phyloP scores from a whole-genome alignment of 129 eudicot genomes.

The Flaveria linearis region DNA sequence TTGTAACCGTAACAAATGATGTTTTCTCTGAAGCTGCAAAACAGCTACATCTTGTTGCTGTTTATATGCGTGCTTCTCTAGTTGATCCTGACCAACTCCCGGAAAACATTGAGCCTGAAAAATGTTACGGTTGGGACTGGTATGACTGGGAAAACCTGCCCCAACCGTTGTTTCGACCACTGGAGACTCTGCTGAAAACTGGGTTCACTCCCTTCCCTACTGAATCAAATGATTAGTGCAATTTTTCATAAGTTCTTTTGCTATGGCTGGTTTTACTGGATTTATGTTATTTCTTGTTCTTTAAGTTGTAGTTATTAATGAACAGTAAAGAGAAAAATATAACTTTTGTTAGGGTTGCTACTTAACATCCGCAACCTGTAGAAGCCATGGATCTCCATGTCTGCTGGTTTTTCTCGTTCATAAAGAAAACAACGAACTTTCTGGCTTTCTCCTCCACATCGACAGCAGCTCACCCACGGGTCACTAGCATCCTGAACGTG shows the following conservation, averaged over 20 bases:
- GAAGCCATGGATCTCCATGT: too few species aligned
- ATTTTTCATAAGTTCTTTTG: background rate
- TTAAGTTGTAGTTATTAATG: too few species aligned
- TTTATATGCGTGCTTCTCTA: conserved; percentile 62
- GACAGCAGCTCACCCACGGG: too few species aligned
- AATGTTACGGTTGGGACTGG: conserved; percentile 96
- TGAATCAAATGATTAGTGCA: conserved; percentile 23
- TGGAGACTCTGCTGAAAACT: conserved; percentile 48
- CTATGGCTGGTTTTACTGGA: conserved; percentile 17
- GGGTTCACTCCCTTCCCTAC: conserved; percentile 60
- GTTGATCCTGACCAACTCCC: conserved; percentile 55
- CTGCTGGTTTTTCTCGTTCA: too few species aligned
- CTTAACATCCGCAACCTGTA: too few species aligned
- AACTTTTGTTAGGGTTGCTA: too few species aligned
- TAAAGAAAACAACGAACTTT: too few species aligned
- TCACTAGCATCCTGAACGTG: too few species aligned
- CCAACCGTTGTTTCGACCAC: conserved; percentile 59
- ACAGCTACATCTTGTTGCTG: conserved; percentile 51
- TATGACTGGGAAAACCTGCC: conserved; percentile 74
- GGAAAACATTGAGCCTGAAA: conserved; percentile 74
- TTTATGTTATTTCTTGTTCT: background rate
- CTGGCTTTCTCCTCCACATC: too few species aligned
- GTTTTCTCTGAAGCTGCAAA: conserved; percentile 45
- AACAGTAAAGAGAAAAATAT: too few species aligned
- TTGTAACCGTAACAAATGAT: conserved; percentile 57